A percentile compares a stretch with the other conserved stretches of the same genome.
These are phyloP conservation scores for Phytophthora citrophthora DNA, from an alignment of 352 stramenopile genomes.

Conservation along the genomic window DNA sequence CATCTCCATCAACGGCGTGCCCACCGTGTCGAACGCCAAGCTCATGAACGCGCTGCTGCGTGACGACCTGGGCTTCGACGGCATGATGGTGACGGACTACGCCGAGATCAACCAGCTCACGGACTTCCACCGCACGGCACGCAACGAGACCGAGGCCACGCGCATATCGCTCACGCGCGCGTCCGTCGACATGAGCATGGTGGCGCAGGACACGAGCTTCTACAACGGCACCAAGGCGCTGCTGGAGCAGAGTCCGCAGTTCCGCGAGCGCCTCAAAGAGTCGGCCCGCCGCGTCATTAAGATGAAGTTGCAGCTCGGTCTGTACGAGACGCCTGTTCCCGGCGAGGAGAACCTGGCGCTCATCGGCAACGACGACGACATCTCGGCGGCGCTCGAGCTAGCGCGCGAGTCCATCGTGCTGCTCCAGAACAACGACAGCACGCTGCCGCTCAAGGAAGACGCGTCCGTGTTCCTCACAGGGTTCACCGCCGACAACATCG, in stretches of 20 bases:
- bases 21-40: slow-evolving; percentile 76
- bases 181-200: slow-evolving; percentile 91
- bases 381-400: slow-evolving; percentile 54
- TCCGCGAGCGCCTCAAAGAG: slow-evolving; percentile 48
- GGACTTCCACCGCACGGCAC: slow-evolving; percentile 50
- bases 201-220: slow-evolving; percentile 47
- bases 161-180: slow-evolving; percentile 67
- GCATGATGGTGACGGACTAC: slow-evolving; percentile 92
- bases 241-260: slow-evolving; percentile 36
- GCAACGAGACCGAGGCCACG: slow-evolving; percentile 50
- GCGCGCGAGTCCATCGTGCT: slow-evolving; percentile 37
- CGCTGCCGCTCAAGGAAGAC: slow-evolving; percentile 16
- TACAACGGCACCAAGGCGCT: slow-evolving; percentile 51
- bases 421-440: slow-evolving; percentile 33
- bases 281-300: slow-evolving; percentile 68
- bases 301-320: slow-evolving; percentile 64
- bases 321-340: slow-evolving; percentile 66
- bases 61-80: slow-evolving; percentile 78
- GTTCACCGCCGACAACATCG: slow-evolving; percentile 38
- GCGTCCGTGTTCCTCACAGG: slow-evolving; percentile 36
- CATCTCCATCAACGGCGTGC: slow-evolving; percentile 89
- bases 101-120: slow-evolving; percentile 88
- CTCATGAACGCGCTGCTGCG: slow-evolving; percentile 76
- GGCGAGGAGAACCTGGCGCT: slow-evolving; percentile 41
- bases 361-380: slow-evolving; percentile 53